Percentiles rank a stretch among this genome's conserved stretches.
Conservation (phyloP, 306 rosid species). For the Glycine tomentella region DNA sequence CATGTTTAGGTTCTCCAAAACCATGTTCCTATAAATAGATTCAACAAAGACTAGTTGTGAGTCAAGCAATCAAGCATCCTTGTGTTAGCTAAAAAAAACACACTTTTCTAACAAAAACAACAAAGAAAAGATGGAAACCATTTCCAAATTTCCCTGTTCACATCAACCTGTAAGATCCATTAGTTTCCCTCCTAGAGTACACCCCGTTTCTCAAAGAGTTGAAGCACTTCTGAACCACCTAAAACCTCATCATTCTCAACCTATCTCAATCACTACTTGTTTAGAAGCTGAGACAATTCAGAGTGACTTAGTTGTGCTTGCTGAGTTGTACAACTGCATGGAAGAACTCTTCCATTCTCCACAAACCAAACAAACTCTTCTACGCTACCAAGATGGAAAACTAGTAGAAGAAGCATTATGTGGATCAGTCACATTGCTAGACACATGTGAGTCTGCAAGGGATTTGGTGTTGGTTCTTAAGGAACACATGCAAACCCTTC, state of each 20-base stretch:
- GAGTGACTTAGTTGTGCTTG: slow-evolving; percentile 59
- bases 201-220: slow-evolving; percentile 59
- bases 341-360: slow-evolving; percentile 67
- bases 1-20: slow-evolving; percentile 29
- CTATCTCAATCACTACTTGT: slow-evolving; percentile 33
- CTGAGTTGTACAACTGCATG: slow-evolving; percentile 64
- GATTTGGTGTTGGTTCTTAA: slow-evolving; percentile 55
- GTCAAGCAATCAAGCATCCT: slow-evolving; percentile 53
- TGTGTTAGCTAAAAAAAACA: not conserved
- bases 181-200: slow-evolving; percentile 75
- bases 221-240: slow-evolving; percentile 62
- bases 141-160: slow-evolving; percentile 33
- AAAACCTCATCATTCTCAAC: slow-evolving; percentile 46
- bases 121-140: slow-evolving; percentile 49
- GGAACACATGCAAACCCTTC: slow-evolving; percentile 72
- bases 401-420: slow-evolving; percentile 56
- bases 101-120: slow-evolving; percentile 24
- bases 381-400: slow-evolving; percentile 52
- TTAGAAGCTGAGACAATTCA: slow-evolving; percentile 58
- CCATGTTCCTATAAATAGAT: slow-evolving; percentile 52
- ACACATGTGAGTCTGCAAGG: slow-evolving; percentile 65
- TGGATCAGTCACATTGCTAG: slow-evolving; percentile 67
- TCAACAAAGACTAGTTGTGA: slow-evolving; percentile 29
- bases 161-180: slow-evolving; percentile 76
- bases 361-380: slow-evolving; percentile 63